Percentiles rank a stretch among this genome's conserved stretches.
Evolutionary conservation across 371 early-diverging fungal species (phyloP).

Genomic region (Ecytonucleospora hepatopenaei): DNA sequence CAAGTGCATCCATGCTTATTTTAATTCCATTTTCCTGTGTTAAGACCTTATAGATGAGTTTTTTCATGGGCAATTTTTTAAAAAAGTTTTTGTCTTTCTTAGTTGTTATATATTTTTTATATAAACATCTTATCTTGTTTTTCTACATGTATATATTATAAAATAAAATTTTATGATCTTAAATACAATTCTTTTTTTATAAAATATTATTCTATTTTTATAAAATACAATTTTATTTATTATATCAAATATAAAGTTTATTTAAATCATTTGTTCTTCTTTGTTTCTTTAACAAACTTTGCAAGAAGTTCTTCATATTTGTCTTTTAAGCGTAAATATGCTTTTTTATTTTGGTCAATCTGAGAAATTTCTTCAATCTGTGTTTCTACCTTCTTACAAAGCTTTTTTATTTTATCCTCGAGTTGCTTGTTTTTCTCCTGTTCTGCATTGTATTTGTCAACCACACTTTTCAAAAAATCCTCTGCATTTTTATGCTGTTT

Average conservation of each 20-base stretch:
- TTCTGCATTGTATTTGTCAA: conserved; percentile 12
- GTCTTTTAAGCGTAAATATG: conserved; percentile 28
- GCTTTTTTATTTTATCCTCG: conserved; percentile 6
- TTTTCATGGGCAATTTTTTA: conserved; percentile 11
- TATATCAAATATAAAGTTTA: neutral
- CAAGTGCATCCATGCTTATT: conserved; percentile 21
- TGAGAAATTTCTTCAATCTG: conserved; percentile 17
- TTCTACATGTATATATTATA: too few species aligned
- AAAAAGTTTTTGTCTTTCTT: neutral
- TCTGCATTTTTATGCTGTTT: conserved; percentile 34
- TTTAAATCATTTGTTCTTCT: conserved; percentile 4
- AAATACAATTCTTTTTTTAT: too few species aligned
- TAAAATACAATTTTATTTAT: neutral
- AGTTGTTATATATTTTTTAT: too few species aligned
- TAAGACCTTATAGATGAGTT: conserved; percentile 31
- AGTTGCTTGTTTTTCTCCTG: conserved; percentile 17
- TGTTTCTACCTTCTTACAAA: conserved; percentile 15
- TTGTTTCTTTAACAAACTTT: neutral
- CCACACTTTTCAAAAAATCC: conserved; percentile 27
- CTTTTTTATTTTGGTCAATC: conserved; percentile 34
- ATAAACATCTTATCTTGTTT: too few species aligned
- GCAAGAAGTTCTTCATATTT: conserved; percentile 27
- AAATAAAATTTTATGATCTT: too few species aligned
- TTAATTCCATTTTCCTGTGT: conserved; percentile 29
- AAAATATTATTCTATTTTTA: neutral